Conservation (phyloP, 306 rosid genomes). For the Senna siamea region DNA sequence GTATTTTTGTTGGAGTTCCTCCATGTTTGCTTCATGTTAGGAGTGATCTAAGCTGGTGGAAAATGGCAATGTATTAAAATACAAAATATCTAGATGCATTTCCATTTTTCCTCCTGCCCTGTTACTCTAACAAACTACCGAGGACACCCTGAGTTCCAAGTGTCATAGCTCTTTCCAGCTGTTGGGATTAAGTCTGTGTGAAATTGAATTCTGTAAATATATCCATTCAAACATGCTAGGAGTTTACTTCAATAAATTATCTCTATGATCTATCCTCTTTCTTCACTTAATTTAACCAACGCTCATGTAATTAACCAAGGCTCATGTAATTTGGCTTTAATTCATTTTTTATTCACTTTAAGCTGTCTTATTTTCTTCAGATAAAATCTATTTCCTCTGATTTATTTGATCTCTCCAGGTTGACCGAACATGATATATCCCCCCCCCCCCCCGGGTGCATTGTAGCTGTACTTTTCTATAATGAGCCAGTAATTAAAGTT, state of each 20-base stretch:
- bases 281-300: not conserved
- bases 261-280: not conserved
- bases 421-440: too few species aligned
- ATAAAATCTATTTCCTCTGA: not conserved
- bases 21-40: slow-evolving; percentile 5
- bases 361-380: not conserved
- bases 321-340: not conserved
- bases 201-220: slow-evolving; percentile 3
- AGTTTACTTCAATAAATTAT: not conserved
- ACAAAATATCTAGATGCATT: not conserved
- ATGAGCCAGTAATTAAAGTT: not conserved
- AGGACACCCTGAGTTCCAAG: not conserved
- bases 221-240: slow-evolving; percentile 9
- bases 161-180: slow-evolving; percentile 22
- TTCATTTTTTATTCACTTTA: not conserved
- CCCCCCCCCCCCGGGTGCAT: too few species aligned
- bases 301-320: not conserved
- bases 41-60: not conserved
- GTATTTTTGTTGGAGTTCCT: slow-evolving; percentile 1
- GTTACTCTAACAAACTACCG: not conserved
- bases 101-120: not conserved
- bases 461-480: not conserved
- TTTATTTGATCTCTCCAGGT: not conserved
- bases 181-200: too few species aligned
- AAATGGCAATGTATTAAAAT: not conserved